Conservation (phyloP, 2,329 filamentous ascomycete genomes). For the Botrytis fragariae region DNA sequence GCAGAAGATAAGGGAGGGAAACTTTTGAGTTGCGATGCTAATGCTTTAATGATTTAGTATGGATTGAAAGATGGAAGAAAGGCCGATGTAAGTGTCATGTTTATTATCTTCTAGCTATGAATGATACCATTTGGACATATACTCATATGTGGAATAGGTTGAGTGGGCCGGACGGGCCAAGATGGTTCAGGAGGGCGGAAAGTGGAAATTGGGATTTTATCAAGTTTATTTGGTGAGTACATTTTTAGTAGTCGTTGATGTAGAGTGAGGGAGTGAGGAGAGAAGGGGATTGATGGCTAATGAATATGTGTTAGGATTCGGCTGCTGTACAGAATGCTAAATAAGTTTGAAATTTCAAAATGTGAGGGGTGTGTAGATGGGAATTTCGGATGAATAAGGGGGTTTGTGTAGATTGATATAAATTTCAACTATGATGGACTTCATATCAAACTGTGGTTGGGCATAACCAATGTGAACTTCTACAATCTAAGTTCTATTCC, state of each 20-base stretch:
- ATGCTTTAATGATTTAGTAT: slow-evolving; percentile 38
- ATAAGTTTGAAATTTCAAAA: neutral
- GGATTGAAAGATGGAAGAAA: slow-evolving; percentile 48
- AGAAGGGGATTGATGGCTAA: neutral
- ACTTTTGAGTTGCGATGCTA: neutral
- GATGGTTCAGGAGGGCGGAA: slow-evolving; percentile 30
- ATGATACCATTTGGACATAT: neutral
- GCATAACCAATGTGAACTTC: neutral
- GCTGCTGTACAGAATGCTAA: slow-evolving; percentile 19
- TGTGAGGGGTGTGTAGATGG: too few species aligned
- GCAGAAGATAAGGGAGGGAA: neutral
- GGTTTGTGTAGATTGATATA: neutral
- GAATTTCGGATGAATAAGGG: neutral
- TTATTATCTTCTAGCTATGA: neutral
- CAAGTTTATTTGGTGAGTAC: slow-evolving; percentile 32
- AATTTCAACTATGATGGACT: neutral
- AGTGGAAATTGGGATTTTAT: slow-evolving; percentile 36
- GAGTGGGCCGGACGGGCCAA: slow-evolving; percentile 35
- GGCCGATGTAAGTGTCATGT: slow-evolving; percentile 25
- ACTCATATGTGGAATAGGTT: slow-evolving; percentile 26
- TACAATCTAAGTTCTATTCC: neutral
- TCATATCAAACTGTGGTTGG: neutral
- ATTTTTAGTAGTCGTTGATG: neutral
- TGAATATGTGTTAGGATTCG: slow-evolving; percentile 9
- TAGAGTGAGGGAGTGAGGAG: too few species aligned